These are phyloP conservation scores for Flaveria ramosissima DNA, from an alignment of 129 eudicot genomes.

Conservation along the genomic window DNA sequence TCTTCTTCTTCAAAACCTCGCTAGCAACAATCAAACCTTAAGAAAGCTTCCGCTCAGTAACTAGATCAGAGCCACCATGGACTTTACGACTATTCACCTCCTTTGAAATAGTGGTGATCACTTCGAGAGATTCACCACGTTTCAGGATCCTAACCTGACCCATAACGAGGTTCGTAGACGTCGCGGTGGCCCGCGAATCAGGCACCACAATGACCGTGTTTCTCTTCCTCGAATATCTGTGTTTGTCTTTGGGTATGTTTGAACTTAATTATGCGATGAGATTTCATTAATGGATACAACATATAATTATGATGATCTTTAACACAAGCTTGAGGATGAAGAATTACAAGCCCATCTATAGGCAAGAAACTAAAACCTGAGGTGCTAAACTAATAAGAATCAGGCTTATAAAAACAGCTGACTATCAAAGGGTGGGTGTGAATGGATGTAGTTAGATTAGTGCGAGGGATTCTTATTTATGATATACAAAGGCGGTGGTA, in stretches of 20 bases:
- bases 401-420: not conserved
- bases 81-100: no score
- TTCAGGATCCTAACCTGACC: slow-evolving; percentile 53
- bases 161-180: slow-evolving; percentile 19
- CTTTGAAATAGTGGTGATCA: no score
- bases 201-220: not conserved
- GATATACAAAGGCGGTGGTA: not conserved
- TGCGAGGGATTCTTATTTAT: not conserved
- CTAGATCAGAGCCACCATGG: no score
- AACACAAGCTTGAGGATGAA: slow-evolving; percentile 24
- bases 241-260: slow-evolving; percentile 15
- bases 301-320: not conserved
- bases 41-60: no score
- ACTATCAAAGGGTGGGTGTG: no score
- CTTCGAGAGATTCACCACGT: slow-evolving; percentile 39
- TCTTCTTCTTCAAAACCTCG: no score
- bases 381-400: not conserved
- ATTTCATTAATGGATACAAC: slow-evolving; percentile 8
- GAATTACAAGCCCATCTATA: slow-evolving; percentile 33
- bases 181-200: not conserved
- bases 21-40: no score
- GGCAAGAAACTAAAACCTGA: not conserved
- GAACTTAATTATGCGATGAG: slow-evolving; percentile 2
- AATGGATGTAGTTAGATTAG: not conserved
- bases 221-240: not conserved